Conservation (phyloP, 441 rosid species). For the Viola pubescens region DNA sequence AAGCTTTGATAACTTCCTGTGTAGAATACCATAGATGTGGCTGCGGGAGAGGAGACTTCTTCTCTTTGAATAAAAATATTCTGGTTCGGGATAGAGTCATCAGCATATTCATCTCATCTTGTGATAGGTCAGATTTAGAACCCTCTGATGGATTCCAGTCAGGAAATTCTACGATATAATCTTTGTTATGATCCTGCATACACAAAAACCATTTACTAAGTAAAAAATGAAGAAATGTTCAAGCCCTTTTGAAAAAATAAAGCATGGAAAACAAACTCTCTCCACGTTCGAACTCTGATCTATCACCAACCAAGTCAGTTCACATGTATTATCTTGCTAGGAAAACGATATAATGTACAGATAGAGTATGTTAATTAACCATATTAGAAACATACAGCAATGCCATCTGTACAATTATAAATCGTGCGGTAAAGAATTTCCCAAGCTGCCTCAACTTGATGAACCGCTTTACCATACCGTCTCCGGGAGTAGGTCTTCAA, state of each 20-base stretch:
- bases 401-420: conserved; percentile 82
- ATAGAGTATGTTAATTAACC: conserved; percentile 8
- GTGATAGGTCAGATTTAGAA: conserved; percentile 22
- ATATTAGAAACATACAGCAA: conserved; percentile 48
- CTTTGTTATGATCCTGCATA: conserved; percentile 83
- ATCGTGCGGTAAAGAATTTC: conserved; percentile 68
- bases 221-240: neutral
- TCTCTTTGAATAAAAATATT: conserved; percentile 50
- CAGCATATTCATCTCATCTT: conserved; percentile 24
- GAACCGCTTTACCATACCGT: conserved; percentile 74
- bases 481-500: conserved; percentile 62
- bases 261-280: neutral
- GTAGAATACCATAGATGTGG: conserved; percentile 94
- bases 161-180: conserved; percentile 85
- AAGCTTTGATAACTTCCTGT: conserved; percentile 47
- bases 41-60: conserved; percentile 47
- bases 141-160: conserved; percentile 73
- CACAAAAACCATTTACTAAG: conserved; percentile 9
- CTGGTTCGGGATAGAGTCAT: conserved; percentile 27
- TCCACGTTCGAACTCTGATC: neutral
- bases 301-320: neutral
- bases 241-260: no score
- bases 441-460: conserved; percentile 67
- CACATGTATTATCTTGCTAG: neutral
- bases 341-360: conserved; percentile 1